Conservation (phyloP, 208 protist genomes). For the Trichomonas vaginalis region DNA sequence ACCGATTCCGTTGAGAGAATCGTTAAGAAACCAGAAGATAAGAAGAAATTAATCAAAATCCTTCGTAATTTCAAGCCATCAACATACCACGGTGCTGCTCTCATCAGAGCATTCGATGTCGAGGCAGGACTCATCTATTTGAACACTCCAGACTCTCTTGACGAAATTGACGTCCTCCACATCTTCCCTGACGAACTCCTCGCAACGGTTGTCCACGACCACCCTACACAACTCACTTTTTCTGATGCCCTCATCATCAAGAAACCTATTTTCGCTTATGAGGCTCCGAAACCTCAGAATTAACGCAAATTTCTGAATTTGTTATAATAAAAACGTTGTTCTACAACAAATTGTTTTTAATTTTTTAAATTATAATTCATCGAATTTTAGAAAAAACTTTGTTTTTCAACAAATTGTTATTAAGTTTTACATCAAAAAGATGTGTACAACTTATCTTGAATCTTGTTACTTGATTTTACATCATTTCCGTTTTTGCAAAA, state of each 20-base stretch:
- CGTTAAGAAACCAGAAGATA: background rate
- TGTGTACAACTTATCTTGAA: too few relatives aligned
- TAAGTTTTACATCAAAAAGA: too few relatives aligned
- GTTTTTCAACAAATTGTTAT: too few relatives aligned
- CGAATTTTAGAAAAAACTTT: too few relatives aligned
- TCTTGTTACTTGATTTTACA: too few relatives aligned
- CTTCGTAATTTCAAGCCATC: background rate
- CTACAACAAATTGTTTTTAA: too few relatives aligned
- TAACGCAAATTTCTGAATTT: too few relatives aligned
- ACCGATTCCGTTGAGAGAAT: background rate
- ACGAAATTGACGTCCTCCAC: background rate
- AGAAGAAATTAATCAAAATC: background rate
- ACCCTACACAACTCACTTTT: background rate
- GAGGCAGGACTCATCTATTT: background rate
- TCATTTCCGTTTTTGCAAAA: too few relatives aligned
- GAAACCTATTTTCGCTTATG: too few relatives aligned
- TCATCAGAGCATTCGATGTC: background rate
- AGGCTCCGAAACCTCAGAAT: too few relatives aligned
- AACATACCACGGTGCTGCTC: background rate
- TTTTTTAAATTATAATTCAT: too few relatives aligned
- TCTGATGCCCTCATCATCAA: background rate
- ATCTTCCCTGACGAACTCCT: background rate
- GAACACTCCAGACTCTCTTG: background rate
- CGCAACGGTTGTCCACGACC: background rate
- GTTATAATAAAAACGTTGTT: too few relatives aligned